Conservation (phyloP, 495 filamentous ascomycete genomes). For the Schizothecium vesticola region DNA sequence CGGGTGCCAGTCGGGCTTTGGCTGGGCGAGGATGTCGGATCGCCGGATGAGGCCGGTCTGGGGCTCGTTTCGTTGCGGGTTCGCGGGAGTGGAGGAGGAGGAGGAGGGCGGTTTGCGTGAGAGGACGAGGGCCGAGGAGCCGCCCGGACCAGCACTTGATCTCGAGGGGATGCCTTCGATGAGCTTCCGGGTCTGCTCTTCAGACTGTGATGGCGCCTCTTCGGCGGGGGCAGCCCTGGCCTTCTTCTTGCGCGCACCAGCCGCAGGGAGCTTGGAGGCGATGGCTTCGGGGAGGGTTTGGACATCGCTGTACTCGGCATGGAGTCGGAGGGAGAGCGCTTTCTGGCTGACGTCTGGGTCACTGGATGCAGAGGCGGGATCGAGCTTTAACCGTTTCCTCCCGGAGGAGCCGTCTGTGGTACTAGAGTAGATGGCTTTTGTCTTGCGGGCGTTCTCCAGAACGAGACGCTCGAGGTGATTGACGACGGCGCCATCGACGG, state of each 20-base stretch:
- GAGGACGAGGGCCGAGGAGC: conserved; percentile 58
- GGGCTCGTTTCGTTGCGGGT: conserved; percentile 22
- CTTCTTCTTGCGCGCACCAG: conserved; percentile 41
- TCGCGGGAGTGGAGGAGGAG: conserved; percentile 6
- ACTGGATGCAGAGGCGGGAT: conserved; percentile 28
- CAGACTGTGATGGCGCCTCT: conserved; percentile 38
- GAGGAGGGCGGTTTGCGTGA: conserved; percentile 23
- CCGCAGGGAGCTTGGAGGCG: conserved; percentile 71
- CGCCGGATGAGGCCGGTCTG: conserved; percentile 56
- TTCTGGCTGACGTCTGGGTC: conserved; percentile 38
- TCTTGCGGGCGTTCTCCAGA: conserved; percentile 36
- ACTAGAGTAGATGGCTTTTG: conserved; percentile 37
- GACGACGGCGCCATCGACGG: conserved; percentile 19
- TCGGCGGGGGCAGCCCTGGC: conserved; percentile 32
- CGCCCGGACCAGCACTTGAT: conserved; percentile 33
- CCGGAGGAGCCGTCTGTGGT: conserved; percentile 23
- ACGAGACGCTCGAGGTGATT: conserved; percentile 33
- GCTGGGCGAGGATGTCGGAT: conserved; percentile 63
- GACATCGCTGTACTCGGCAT: conserved; percentile 75
- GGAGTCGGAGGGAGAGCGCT: conserved; percentile 40
- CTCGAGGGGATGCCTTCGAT: conserved; percentile 59
- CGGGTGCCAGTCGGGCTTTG: conserved; percentile 87
- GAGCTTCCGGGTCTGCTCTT: conserved; percentile 59
- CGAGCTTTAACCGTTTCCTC: conserved; percentile 40
- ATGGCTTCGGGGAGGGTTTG: conserved; percentile 76